Evolutionary conservation across 2,329 filamentous ascomycete genomes (phyloP).

Genomic region (Colletotrichum sidae): DNA sequence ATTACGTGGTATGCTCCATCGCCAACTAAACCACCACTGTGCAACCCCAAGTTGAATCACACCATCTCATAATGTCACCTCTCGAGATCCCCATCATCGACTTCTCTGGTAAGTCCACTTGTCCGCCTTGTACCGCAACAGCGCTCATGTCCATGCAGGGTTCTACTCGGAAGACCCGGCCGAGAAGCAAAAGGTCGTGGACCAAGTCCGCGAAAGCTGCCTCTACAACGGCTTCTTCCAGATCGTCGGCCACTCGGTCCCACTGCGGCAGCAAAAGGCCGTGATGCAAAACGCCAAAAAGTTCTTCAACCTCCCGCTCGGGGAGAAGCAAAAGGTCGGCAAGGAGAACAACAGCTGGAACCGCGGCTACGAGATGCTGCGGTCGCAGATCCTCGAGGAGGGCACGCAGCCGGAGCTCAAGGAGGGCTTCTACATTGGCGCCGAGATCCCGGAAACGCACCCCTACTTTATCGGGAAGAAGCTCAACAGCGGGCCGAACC

Average conservation of each 20-base stretch:
- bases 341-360: slow-evolving; percentile 53
- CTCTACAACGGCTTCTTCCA: slow-evolving; percentile 65
- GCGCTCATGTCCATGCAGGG: slow-evolving; percentile 15
- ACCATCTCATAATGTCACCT: slow-evolving; percentile 1
- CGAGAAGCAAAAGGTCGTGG: slow-evolving; percentile 45
- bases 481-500: slow-evolving; percentile 53
- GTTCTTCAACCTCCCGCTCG: slow-evolving; percentile 58
- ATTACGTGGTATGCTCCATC: not conserved
- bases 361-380: slow-evolving; percentile 62
- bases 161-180: slow-evolving; percentile 40
- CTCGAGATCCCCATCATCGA: slow-evolving; percentile 45
- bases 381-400: slow-evolving; percentile 57
- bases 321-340: slow-evolving; percentile 56
- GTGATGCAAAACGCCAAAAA: slow-evolving; percentile 54
- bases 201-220: slow-evolving; percentile 55
- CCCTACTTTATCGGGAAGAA: slow-evolving; percentile 55
- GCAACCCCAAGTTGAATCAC: not conserved
- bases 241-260: slow-evolving; percentile 60
- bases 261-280: slow-evolving; percentile 50
- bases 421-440: slow-evolving; percentile 55
- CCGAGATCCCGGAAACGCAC: slow-evolving; percentile 54
- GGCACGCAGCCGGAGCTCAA: slow-evolving; percentile 59
- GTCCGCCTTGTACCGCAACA: too few species aligned
- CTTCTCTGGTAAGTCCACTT: slow-evolving; percentile 41
- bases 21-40: too few species aligned